These are phyloP conservation scores for Colletotrichum caudatum DNA, from an alignment of 2,329 filamentous ascomycete genomes.

Conservation along the genomic window DNA sequence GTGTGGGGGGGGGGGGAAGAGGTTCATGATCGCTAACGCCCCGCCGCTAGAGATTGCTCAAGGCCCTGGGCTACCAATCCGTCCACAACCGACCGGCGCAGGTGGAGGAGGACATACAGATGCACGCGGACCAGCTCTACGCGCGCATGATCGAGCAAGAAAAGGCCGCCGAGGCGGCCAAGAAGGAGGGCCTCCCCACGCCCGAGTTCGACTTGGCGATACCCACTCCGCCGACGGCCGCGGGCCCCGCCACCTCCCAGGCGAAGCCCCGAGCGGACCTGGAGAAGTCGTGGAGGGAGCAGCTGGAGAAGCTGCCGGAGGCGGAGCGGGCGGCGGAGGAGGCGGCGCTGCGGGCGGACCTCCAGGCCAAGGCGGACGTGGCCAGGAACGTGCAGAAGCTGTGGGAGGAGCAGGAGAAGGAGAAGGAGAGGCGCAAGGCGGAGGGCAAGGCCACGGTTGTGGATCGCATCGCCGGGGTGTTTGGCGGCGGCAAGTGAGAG, in stretches of 20 bases:
- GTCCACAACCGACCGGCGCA: constrained; percentile 72
- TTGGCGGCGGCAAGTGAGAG: constrained; percentile 42
- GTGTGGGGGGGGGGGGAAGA: no score
- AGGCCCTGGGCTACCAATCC: constrained; percentile 87
- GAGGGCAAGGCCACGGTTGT: constrained; percentile 62
- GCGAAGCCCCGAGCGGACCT: constrained; percentile 58
- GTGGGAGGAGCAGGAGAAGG: constrained; percentile 66
- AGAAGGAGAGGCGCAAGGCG: constrained; percentile 67
- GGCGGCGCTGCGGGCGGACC: constrained; percentile 72
- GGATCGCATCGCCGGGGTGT: constrained; percentile 54
- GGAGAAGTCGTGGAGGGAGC: constrained; percentile 64
- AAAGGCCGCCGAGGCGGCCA: constrained; percentile 76
- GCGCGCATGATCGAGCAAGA: constrained; percentile 90
- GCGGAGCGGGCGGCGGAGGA: constrained; percentile 72
- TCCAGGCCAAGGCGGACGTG: constrained; percentile 70
- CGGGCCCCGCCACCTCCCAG: not conserved
- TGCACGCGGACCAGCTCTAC: constrained; percentile 94
- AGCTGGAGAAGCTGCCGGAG: constrained; percentile 68
- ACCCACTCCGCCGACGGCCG: constrained; percentile 58
- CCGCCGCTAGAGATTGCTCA: constrained; percentile 78
- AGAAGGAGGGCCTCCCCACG: constrained; percentile 67
- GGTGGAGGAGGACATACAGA: constrained; percentile 89
- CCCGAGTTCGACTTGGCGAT: constrained; percentile 72
- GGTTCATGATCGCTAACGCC: not conserved
- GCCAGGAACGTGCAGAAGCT: constrained; percentile 66